phyloP scores from a whole-genome alignment of 2,329 filamentous ascomycete genomes.

The Aspergillus sojae region DNA sequence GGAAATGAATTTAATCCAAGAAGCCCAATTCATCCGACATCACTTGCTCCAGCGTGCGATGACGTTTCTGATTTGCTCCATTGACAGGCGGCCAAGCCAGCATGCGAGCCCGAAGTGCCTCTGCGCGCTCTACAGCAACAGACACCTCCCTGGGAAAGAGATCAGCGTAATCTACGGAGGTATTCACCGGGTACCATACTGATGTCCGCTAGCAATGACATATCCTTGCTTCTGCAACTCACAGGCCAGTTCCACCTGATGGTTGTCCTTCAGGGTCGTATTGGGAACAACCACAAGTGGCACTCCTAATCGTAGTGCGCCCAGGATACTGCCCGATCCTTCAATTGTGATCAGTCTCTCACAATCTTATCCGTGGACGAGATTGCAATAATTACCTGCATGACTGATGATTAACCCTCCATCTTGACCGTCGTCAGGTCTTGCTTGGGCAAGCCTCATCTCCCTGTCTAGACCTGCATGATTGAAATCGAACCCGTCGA shows the following conservation, averaged over 20 bases:
- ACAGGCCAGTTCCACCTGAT: slow-evolving; percentile 83
- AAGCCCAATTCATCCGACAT: slow-evolving; percentile 62
- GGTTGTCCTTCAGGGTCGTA: slow-evolving; percentile 77
- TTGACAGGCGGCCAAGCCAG: slow-evolving; percentile 55
- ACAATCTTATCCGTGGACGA: background rate
- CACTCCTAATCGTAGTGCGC: slow-evolving; percentile 72
- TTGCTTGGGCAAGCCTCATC: slow-evolving; percentile 58
- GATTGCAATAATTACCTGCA: slow-evolving; percentile 64
- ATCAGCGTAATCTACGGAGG: slow-evolving; percentile 9
- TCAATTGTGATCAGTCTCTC: slow-evolving; percentile 9
- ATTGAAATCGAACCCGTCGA: slow-evolving; percentile 70
- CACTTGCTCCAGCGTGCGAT: slow-evolving; percentile 52
- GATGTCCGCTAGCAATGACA: slow-evolving; percentile 69
- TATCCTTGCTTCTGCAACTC: slow-evolving; percentile 76
- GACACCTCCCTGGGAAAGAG: slow-evolving; percentile 47
- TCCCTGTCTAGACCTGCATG: slow-evolving; percentile 59
- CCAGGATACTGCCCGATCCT: slow-evolving; percentile 90
- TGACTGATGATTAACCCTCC: slow-evolving; percentile 84
- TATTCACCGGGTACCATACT: slow-evolving; percentile 50
- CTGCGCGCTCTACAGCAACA: slow-evolving; percentile 51
- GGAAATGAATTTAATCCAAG: slow-evolving; percentile 45
- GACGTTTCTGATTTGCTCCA: slow-evolving; percentile 45
- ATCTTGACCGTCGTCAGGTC: slow-evolving; percentile 36
- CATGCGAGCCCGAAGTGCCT: slow-evolving; percentile 47
- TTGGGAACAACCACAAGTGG: slow-evolving; percentile 92